Conservation (phyloP, 2,329 filamentous ascomycete species). For the Byssoonygena ceratinophila region DNA sequence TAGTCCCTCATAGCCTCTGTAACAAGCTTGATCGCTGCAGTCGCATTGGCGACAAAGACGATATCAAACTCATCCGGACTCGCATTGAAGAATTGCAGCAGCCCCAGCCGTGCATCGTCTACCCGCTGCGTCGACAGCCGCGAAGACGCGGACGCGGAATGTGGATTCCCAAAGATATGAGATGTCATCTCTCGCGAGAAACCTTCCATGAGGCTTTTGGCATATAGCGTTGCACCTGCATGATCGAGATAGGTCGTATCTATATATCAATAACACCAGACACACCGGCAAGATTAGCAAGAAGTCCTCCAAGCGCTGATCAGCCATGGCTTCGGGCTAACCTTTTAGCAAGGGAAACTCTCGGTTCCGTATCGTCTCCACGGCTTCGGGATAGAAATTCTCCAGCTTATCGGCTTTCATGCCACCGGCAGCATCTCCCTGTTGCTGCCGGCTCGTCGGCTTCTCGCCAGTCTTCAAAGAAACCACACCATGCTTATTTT, state of each 20-base stretch:
- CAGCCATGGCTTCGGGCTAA: constrained; percentile 16
- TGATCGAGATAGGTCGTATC: constrained; percentile 79
- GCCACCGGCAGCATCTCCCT: not conserved
- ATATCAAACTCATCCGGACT: constrained; percentile 74
- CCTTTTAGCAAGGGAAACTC: constrained; percentile 41
- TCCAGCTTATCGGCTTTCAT: not conserved
- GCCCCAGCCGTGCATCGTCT: constrained; percentile 61
- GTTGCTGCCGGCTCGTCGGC: not conserved
- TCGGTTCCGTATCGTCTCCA: constrained; percentile 37
- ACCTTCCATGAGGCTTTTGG: constrained; percentile 67
- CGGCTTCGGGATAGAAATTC: constrained; percentile 23
- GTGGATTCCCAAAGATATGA: constrained; percentile 80
- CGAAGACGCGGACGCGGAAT: constrained; percentile 74
- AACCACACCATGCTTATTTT: not conserved
- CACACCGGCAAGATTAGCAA: not conserved
- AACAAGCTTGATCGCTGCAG: constrained; percentile 79
- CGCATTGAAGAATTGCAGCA: constrained; percentile 69
- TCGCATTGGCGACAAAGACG: constrained; percentile 86
- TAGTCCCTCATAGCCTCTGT: constrained; percentile 62
- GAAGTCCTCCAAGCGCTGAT: not conserved
- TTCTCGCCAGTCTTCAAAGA: constrained; percentile 2
- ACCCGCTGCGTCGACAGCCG: constrained; percentile 64
- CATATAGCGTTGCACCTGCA: constrained; percentile 78
- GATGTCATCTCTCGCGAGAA: constrained; percentile 70
- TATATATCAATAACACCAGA: constrained; percentile 28